A percentile compares a stretch with the other conserved stretches of the same genome.
Conservation (phyloP, 345 rosid genomes). For the Aquilaria malaccensis region DNA sequence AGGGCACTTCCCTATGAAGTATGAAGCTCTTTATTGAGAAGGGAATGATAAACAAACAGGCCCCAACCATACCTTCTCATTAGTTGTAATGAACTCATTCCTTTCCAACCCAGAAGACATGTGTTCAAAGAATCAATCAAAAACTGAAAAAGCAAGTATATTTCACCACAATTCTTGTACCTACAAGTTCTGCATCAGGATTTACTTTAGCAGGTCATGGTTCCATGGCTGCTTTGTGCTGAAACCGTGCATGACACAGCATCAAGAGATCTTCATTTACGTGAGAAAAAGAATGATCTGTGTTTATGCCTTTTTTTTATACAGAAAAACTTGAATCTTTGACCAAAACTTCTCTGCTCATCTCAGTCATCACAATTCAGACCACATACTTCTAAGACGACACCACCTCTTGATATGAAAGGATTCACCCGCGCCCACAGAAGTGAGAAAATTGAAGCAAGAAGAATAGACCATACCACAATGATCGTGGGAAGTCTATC, state of each 20-base stretch:
- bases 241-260: background rate
- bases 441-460: slow-evolving; percentile 51
- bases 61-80: background rate
- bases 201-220: background rate
- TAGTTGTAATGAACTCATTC: slow-evolving; percentile 16
- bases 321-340: background rate
- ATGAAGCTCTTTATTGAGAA: slow-evolving; percentile 7
- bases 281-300: background rate
- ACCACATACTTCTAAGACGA: slow-evolving; percentile 46
- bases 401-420: slow-evolving; percentile 34
- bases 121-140: slow-evolving; percentile 18
- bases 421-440: slow-evolving; percentile 66
- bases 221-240: slow-evolving; percentile 10
- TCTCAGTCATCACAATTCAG: slow-evolving; percentile 34
- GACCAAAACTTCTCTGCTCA: background rate
- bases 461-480: slow-evolving; percentile 57
- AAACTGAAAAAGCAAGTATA: slow-evolving; percentile 7
- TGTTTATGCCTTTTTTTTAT: slow-evolving; percentile 11
- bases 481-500: slow-evolving; percentile 54
- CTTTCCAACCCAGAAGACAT: slow-evolving; percentile 16
- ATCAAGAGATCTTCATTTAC: slow-evolving; percentile 4
- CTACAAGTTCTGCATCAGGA: slow-evolving; percentile 18
- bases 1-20: background rate
- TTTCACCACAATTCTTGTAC: slow-evolving; percentile 12
- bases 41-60: background rate